Evolutionary conservation across 495 filamentous ascomycete species (phyloP), one percentile per base, ranked within the genome.

Genomic region (Clavariopsis aquatica): DNA sequence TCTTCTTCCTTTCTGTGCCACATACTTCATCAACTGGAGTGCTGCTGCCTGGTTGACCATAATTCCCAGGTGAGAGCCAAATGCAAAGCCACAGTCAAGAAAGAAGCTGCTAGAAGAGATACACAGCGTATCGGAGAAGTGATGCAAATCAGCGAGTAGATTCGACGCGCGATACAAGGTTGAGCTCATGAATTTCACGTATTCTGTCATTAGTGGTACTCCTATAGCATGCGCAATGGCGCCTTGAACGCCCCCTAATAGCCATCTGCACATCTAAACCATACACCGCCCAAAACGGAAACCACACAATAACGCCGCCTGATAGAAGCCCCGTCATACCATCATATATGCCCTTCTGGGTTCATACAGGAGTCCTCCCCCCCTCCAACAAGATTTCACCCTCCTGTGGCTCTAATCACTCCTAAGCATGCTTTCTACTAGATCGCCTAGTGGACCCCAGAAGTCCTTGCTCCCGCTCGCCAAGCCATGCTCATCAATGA

Each of bases 341-440:
- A 19, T 27, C 51, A 3, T 31, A 9, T 28, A n/a, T 6, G 31
- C 13, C 6, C 31, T 36, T 36, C n/a, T n/a, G n/a, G n/a, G n/a
- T n/a, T n/a, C n/a, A n/a, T n/a, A n/a, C n/a, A n/a, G n/a, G n/a
- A n/a, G n/a, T n/a, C n/a, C n/a, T n/a, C n/a, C n/a, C n/a, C n/a
- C n/a, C n/a, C n/a, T n/a, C n/a, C n/a, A n/a, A n/a, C n/a, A n/a
- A n/a, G n/a, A n/a, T n/a, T n/a, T n/a, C n/a, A n/a, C n/a, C n/a
- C n/a, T n/a, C n/a, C n/a, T n/a, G n/a, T n/a, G n/a, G n/a, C 8
- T 15, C 46, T 46, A 96, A 77, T 98, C 95, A 72, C 92, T 96
- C 74, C 85, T 87, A 78, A 98, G 74, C 90, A 98, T 98, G 66
- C 89, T 96, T 73, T 98, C 94, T 38, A 98, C 94, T 71, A 98